Conservation (phyloP, 192 early-diverging fungal species). For the Chytriomyces hyalinus region DNA sequence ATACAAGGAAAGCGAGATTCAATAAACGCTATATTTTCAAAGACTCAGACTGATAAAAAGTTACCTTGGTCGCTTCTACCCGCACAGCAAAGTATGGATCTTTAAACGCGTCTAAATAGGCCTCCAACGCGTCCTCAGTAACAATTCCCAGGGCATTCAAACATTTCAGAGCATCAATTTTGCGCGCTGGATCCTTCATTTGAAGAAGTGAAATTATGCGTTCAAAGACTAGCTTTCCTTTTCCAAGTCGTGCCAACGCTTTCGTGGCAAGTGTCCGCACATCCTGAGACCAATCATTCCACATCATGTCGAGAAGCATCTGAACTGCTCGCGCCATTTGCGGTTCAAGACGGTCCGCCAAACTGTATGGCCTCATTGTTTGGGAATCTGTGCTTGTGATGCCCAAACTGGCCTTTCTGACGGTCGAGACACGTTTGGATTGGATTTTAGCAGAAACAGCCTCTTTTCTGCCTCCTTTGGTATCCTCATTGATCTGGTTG, state of each 20-base stretch:
- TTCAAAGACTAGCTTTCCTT: conserved; percentile 49
- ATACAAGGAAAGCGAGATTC: background rate
- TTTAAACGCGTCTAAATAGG: conserved; percentile 43
- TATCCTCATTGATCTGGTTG: background rate
- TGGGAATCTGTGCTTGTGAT: background rate
- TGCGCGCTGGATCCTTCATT: conserved; percentile 45
- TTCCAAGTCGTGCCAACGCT: conserved; percentile 38
- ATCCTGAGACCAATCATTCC: conserved; percentile 54
- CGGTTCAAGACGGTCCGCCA: background rate
- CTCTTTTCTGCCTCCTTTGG: background rate
- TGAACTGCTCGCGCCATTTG: conserved; percentile 40
- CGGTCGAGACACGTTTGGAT: background rate
- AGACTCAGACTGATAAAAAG: background rate
- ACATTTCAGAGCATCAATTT: conserved; percentile 52
- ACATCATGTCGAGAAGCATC: conserved; percentile 54
- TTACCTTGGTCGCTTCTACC: conserved; percentile 59
- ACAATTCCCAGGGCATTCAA: conserved; percentile 45
- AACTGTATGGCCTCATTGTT: too few species aligned
- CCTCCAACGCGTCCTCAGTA: conserved; percentile 26
- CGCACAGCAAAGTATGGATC: conserved; percentile 54
- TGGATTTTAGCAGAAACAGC: background rate
- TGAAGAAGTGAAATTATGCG: conserved; percentile 48
- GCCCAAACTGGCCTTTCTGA: background rate
- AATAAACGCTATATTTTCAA: background rate
- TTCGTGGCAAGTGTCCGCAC: conserved; percentile 48